A percentile compares a stretch with the other conserved stretches of the same genome.
Conservation (phyloP, 129 eudicot species). For the sunflower (Helianthus annuus) region DNA sequence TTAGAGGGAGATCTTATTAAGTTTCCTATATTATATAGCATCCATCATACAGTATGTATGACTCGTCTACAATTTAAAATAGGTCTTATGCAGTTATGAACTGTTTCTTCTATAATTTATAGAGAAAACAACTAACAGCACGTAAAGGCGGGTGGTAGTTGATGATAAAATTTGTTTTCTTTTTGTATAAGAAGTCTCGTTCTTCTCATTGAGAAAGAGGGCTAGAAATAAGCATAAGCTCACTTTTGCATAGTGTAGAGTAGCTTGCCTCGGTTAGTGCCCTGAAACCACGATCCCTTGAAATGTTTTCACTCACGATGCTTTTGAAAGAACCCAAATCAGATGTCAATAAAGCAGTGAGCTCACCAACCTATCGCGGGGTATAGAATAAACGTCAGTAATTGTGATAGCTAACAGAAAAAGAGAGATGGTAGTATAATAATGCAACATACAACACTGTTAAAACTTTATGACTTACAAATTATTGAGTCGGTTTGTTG, state of each 20-base stretch:
- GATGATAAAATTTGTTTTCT: neutral
- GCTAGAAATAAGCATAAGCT: slow-evolving; percentile 54
- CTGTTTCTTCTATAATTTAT: slow-evolving; percentile 5
- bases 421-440: neutral
- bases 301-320: slow-evolving; percentile 84
- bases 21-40: neutral
- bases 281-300: slow-evolving; percentile 98
- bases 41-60: neutral
- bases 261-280: slow-evolving; percentile 99
- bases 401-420: neutral
- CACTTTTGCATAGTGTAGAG: slow-evolving; percentile 87
- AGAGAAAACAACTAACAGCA: slow-evolving; percentile 7
- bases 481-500: neutral
- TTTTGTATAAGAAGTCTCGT: slow-evolving; percentile 11
- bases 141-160: neutral
- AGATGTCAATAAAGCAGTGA: slow-evolving; percentile 88
- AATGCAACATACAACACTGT: neutral
- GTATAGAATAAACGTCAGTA: slow-evolving; percentile 16
- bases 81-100: slow-evolving; percentile 11
- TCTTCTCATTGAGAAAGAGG: slow-evolving; percentile 35
- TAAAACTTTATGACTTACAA: neutral
- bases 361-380: slow-evolving; percentile 81
- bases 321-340: slow-evolving; percentile 88
- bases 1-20: slow-evolving; percentile 6
- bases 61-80: neutral